Evolutionary conservation across 768 basidiomycete genomes (phyloP), one percentile per base, ranked within the genome.

Genomic region (Antrodiella citrinella): DNA sequence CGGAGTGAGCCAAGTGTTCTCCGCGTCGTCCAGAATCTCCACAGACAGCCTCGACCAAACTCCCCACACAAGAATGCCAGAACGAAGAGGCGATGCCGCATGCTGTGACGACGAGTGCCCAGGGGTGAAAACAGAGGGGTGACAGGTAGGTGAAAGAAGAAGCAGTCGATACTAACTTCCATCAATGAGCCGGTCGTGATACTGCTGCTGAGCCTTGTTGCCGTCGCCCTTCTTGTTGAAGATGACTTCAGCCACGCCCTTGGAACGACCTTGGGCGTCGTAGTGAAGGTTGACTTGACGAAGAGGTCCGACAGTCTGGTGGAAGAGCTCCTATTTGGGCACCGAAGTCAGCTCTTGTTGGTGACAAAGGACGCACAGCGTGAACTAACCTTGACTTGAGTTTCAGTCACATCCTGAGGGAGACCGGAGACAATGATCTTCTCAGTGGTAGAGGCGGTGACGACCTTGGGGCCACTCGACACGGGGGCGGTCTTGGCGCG

Each of bases 141-240:
- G 30, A 7, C 7, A 15, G 30, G 65, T 59, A 67, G 58, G 57
- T 59, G 57, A 62, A 62, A 54, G 53, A 50, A 54, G 56, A 65
- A 66, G 66, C 60, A 65, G 76, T 72, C 73, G 81, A 78, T 88
- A 98, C 96, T 92, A 88, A 99, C 96, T 96, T 76, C 93, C 92
- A 86, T 99, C 96, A 82, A 99, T 94, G 73, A 98, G 87, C 67
- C 96, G 86, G 73, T 90, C 91, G 80, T 99, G 91, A 76, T 98
- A 99, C 57, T 90, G 81, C 60, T 86, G 78, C 69, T 84, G 93
- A 2, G 96, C 96, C 76, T 86, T 91, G 65, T 82, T 82, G 51
- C 86, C 96, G 62, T 94, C 91, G 51, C 92, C 94, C 62, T 84
- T 86, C 61, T 78, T 80, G 59, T 75, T 73, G 77, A 98, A 98